Evolutionary conservation across 768 basidiomycete genomes (phyloP), one percentile per base, ranked within the genome.

Genomic region (Boletus reticulatus): DNA sequence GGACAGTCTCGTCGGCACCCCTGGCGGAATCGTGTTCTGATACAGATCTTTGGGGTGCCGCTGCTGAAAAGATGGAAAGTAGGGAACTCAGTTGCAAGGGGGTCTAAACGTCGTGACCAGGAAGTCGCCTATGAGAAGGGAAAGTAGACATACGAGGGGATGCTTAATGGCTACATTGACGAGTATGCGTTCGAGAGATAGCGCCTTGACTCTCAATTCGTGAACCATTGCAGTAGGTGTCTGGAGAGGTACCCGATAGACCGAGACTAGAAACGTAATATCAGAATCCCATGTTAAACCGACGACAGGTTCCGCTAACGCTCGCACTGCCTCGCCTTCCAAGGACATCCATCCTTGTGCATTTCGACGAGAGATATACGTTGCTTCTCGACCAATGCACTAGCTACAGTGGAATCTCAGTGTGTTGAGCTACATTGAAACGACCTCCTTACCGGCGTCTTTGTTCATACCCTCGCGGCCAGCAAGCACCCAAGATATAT

Each of bases 291-390:
- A 5, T 45, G 13, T 27, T 4, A 19, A 41, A 14, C 49, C 8
- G 38, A 54, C 16, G 16, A 43, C 4, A 57, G 31, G 49, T 36
- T 42, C 32, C 36, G 69, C 83, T 58, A 63, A 93, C 91, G 73
- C 68, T 92, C 88, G 61, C 91, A 92, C 67, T 93, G 92, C 53
- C 83, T 80, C 48, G 79, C 75, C 68, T 82, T 89, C 92, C 92
- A 94, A 4, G 92, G 91, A 65, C 92, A 94, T 0, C 88, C 88
- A 43, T 84, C 78, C 68, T 92, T 92, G 67, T 94, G 92, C 64
- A 80, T 79, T 5, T 82, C 80, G 1, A 92, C 81, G 6, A 94
- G 72, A 42, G 82, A 81, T 4, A 64, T 57, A 14, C 80, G 80
- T 67, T 93, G 92, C 62, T 87, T 92, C 67, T 90, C 89, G 37